phyloP scores from a whole-genome alignment of 768 basidiomycete genomes.

The Tricholoma terreum region DNA sequence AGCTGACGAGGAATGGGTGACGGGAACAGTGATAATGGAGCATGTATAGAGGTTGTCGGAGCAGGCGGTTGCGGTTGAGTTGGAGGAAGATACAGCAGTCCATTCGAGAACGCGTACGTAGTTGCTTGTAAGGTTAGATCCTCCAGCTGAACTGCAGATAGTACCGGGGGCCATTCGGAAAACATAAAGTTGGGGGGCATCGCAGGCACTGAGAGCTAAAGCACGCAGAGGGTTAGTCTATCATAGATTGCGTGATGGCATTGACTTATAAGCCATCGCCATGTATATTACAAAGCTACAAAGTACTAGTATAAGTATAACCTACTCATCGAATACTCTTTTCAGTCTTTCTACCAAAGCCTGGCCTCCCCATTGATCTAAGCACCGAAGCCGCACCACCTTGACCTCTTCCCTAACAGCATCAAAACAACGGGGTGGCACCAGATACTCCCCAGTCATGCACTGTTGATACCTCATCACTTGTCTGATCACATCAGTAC shows the following conservation, averaged over 20 bases:
- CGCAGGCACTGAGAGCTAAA: not conserved
- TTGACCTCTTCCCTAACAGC: not conserved
- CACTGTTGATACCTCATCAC: conserved; percentile 50
- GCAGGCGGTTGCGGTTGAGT: conserved; percentile 42
- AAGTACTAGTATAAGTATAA: no score
- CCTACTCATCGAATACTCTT: conserved; percentile 9
- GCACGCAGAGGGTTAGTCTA: not conserved
- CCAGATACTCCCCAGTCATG: conserved; percentile 2
- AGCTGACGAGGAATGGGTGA: conserved; percentile 76
- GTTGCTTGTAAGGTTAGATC: conserved; percentile 64
- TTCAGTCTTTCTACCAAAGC: conserved; percentile 11
- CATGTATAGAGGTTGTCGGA: conserved; percentile 80
- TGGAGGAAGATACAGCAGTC: conserved; percentile 77
- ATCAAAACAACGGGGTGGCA: conserved; percentile 15
- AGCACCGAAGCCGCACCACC: conserved; percentile 8
- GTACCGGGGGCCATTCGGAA: conserved; percentile 70
- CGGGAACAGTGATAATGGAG: conserved; percentile 86
- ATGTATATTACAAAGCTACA: no score
- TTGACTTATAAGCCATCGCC: no score
- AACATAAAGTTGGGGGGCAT: conserved; percentile 39
- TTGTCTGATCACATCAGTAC: conserved; percentile 43
- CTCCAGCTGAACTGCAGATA: conserved; percentile 56
- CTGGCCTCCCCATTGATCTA: conserved; percentile 8
- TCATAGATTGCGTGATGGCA: no score
- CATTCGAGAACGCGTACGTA: conserved; percentile 82